Percentiles rank a stretch among this genome's conserved stretches.
phyloP scores from a whole-genome alignment of 306 rosid species.

The Rosa rugosa region DNA sequence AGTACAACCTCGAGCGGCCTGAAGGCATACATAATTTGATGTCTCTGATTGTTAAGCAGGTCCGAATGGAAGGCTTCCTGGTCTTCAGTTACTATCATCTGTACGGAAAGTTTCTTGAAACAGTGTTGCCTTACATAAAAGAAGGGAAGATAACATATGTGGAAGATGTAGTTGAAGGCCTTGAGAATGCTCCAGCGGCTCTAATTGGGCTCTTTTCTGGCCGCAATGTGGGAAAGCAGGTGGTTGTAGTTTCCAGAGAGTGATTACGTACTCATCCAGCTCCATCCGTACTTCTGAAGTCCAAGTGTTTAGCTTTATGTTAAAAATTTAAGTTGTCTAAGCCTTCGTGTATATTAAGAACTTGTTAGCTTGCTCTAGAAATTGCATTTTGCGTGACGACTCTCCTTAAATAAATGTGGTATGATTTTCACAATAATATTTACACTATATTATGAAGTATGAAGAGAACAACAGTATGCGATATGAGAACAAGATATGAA shows the following conservation, averaged over 20 bases:
- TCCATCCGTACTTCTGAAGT: neutral
- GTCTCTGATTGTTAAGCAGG: neutral
- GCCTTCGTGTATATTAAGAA: neutral
- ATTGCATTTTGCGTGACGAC: neutral
- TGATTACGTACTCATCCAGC: neutral
- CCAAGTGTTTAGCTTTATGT: neutral
- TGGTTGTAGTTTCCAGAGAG: neutral
- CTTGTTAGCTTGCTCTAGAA: neutral
- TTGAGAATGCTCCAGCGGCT: neutral
- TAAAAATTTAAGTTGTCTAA: neutral
- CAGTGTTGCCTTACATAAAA: conserved; percentile 5
- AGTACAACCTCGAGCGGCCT: conserved; percentile 14
- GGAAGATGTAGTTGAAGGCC: conserved; percentile 10
- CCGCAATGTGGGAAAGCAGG: conserved; percentile 1
- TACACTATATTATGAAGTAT: neutral
- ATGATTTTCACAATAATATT: neutral
- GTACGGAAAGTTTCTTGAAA: neutral
- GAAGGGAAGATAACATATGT: neutral
- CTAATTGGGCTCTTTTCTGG: conserved; percentile 1
- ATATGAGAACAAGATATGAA: too few species aligned
- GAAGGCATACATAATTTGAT: conserved; percentile 10
- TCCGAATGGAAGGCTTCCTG: neutral
- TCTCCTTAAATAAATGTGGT: neutral
- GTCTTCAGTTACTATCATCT: neutral
- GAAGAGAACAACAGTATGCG: too few species aligned